Evolutionary conservation across 2,329 filamentous ascomycete species (phyloP).

Genomic region (Chrysosphaeria jannelii): DNA sequence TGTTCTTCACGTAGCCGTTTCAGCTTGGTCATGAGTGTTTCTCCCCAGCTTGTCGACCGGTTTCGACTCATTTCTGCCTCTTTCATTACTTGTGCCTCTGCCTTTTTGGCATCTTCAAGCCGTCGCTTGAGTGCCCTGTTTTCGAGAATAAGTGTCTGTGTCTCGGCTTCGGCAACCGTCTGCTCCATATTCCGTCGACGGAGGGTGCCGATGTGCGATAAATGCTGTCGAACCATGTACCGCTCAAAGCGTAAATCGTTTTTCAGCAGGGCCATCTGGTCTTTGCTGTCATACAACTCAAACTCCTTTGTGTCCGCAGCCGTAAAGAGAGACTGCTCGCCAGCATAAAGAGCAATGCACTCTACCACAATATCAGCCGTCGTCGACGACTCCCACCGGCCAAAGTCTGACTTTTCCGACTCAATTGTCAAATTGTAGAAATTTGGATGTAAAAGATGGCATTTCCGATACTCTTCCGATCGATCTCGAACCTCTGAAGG

Average conservation of each 20-base stretch:
- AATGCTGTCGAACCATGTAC: slow-evolving; percentile 59
- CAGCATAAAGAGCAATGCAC: slow-evolving; percentile 37
- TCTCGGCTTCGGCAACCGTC: slow-evolving; percentile 53
- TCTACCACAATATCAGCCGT: slow-evolving; percentile 53
- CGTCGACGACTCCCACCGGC: slow-evolving; percentile 53
- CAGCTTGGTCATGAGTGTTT: slow-evolving; percentile 35
- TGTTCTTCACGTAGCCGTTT: slow-evolving; percentile 37
- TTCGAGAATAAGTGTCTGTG: slow-evolving; percentile 48
- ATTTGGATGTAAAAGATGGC: slow-evolving; percentile 54
- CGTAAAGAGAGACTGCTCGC: neutral
- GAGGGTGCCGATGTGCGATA: slow-evolving; percentile 52
- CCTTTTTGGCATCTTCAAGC: slow-evolving; percentile 40
- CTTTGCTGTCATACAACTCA: no score
- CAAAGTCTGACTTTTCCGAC: slow-evolving; percentile 45
- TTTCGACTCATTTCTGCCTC: slow-evolving; percentile 42
- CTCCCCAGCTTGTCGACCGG: slow-evolving; percentile 52
- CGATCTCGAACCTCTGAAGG: slow-evolving; percentile 47
- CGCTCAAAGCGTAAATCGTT: slow-evolving; percentile 64
- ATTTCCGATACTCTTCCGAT: slow-evolving; percentile 42
- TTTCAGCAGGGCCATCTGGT: slow-evolving; percentile 39
- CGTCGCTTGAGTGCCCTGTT: slow-evolving; percentile 46
- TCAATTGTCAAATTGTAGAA: slow-evolving; percentile 57
- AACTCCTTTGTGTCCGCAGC: neutral
- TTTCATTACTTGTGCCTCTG: slow-evolving; percentile 37
- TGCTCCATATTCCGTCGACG: slow-evolving; percentile 46